Conservation (phyloP, 2,329 filamentous ascomycete genomes). For the Scedosporium boydii region DNA sequence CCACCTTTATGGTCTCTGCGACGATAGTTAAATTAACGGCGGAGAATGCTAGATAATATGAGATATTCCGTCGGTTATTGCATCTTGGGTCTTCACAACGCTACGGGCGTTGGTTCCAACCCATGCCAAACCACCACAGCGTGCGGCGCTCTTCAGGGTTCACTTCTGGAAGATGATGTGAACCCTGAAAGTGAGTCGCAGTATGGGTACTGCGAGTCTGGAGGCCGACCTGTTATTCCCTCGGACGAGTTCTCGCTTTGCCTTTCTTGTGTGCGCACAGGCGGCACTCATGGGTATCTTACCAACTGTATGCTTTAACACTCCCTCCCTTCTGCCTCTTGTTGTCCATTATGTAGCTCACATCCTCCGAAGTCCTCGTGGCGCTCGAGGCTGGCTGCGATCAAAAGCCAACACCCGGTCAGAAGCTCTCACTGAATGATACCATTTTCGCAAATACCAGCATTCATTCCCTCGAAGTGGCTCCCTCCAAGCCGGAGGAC, state of each 20-base stretch:
- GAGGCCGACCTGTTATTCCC: constrained; percentile 25
- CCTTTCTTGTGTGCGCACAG: constrained; percentile 31
- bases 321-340: neutral
- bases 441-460: constrained; percentile 31
- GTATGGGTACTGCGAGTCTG: constrained; percentile 37
- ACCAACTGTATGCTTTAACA: constrained; percentile 35
- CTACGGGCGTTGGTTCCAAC: constrained; percentile 29
- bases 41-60: constrained; percentile 36
- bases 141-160: constrained; percentile 33
- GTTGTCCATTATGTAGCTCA: neutral
- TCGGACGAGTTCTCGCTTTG: constrained; percentile 8
- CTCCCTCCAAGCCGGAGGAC: neutral
- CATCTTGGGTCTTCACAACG: constrained; percentile 42
- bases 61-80: constrained; percentile 43
- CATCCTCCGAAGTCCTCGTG: constrained; percentile 29
- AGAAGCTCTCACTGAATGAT: constrained; percentile 29
- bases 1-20: no score
- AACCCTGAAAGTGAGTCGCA: constrained; percentile 21
- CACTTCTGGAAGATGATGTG: constrained; percentile 30
- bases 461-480: constrained; percentile 15
- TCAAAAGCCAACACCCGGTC: constrained; percentile 31
- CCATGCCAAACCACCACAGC: constrained; percentile 42
- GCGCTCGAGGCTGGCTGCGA: constrained; percentile 42
- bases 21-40: neutral
- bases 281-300: constrained; percentile 30